Evolutionary conservation across 768 basidiomycete genomes (phyloP).

Genomic region (Suillus weaverae): DNA sequence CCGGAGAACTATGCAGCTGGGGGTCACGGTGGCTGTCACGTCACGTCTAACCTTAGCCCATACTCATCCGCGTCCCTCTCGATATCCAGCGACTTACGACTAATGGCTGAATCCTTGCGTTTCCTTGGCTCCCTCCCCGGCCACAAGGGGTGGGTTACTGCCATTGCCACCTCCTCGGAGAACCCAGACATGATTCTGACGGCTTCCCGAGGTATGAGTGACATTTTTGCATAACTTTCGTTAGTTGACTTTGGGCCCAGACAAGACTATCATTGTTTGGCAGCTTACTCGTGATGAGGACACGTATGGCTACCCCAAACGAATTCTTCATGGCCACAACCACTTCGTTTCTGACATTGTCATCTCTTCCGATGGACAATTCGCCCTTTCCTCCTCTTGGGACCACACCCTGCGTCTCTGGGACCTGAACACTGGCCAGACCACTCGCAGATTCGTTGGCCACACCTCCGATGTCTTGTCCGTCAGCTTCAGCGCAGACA

Average conservation of each 20-base stretch:
- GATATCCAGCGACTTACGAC: slow-evolving; percentile 27
- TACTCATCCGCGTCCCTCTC: slow-evolving; percentile 18
- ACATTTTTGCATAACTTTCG: slow-evolving; percentile 10
- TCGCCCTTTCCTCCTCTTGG: slow-evolving; percentile 98
- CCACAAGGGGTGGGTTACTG: slow-evolving; percentile 98
- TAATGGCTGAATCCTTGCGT: slow-evolving; percentile 83
- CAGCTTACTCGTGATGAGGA: slow-evolving; percentile 92
- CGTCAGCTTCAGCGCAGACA: slow-evolving; percentile 99
- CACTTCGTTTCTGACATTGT: slow-evolving; percentile 99
- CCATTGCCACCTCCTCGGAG: slow-evolving; percentile 97
- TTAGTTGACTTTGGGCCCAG: slow-evolving; percentile 46
- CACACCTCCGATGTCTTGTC: slow-evolving; percentile 98
- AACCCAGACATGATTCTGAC: slow-evolving; percentile 99
- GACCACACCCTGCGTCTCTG: slow-evolving; percentile 99
- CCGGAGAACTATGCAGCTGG: slow-evolving; percentile 57
- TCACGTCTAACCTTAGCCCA: slow-evolving; percentile 34
- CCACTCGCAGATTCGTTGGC: slow-evolving; percentile 96
- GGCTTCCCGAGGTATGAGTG: slow-evolving; percentile 84
- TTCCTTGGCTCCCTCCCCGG: slow-evolving; percentile 91
- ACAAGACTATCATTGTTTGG: slow-evolving; percentile 99
- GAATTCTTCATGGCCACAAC: slow-evolving; percentile 97
- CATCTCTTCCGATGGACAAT: slow-evolving; percentile 99
- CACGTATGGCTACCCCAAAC: slow-evolving; percentile 94
- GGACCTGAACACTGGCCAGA: slow-evolving; percentile 97
- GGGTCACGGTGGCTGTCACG: slow-evolving; percentile 67